Evolutionary conservation across 805 yeast genomes (phyloP), one percentile per base, ranked within the genome.

Genomic region (Yamadazyma olivae): DNA sequence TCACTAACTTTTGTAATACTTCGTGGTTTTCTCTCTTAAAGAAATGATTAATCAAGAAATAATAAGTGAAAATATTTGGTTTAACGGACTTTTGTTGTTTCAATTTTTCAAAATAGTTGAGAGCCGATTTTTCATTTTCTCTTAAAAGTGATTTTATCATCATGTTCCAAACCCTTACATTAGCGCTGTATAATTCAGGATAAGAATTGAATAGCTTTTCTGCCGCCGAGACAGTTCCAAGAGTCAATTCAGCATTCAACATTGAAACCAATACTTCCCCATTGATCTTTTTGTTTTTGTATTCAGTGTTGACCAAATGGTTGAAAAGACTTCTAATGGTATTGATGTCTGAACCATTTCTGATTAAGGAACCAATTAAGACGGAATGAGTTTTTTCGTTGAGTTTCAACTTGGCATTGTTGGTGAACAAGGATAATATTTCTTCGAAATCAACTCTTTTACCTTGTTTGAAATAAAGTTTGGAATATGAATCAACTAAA

Each of bases 261-360:
- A 77, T 61, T 6, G 75, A 50, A 7, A 76, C 69, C 21, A 75
- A 52, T 19, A 58, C 63, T 6, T 59, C 46, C 3, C 71, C 57
- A 23, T 39, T 23, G 58, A 54, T 50, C 59, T 46, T 32, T 57
- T 61, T 35, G 30, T 40, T 47, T 29, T 60, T 56, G 31, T 26
- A 24, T 15, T 40, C 39, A 2, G 32, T 17, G 14, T 24, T 29
- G 25, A 33, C 32, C 4, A 33, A 27, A 34, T 56, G 51, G 12
- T 70, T 61, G 49, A 71, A 75, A 18, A 82, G 46, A 1, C 49
- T 45, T 30, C 81, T 61, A 1, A 84, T 85, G n/a, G 77, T 69
- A 10, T 58, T 64, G 8, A 71, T 49, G 36, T 77, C 69, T 25
- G 61, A 39, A n/a, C 70, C 66, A 34, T 69, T 66, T 46, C 67